Base-by-base conservation (phyloP, 202 grass and related monocot species). In the Elaeis oleifera region DNA sequence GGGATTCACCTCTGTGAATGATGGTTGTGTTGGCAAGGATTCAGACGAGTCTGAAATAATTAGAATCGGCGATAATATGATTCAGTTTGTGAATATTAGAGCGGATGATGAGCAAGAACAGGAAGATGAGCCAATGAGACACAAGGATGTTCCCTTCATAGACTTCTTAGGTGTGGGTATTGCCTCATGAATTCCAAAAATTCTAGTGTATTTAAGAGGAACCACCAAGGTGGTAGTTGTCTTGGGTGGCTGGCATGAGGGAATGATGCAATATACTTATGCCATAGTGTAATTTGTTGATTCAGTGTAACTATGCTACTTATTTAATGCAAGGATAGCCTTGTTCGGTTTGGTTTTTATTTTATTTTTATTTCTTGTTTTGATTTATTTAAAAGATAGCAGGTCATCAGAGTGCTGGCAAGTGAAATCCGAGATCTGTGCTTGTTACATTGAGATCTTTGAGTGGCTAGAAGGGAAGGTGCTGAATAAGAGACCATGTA, bases 121-220 rank as follows among this genome's bases (percentile, higher is more conserved):
- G 23, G 50, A 20, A 16, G 63, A 67, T 4, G 50, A 16, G 11
- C 29, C 50, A 6, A 9, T 19, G 7, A 67, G 50, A 13, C 9
- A 14, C 8, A 53, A 19, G 23, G 26, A 19, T 15, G 51, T 67
- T 28, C 51, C 64, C 7, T 67, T 54, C 51, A 67, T 67, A 31
- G 64, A 67, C 25, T 67, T 67, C 16, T 54, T 67, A 26, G 64
- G 64, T 19, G 64, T 67, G 1, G 64, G 64, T n/a, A 53, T 53
- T 2, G 53, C 64, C 14, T 54, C 64, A 16, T 67, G 61, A 64
- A 24, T 17, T 22, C 18, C 18, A 56, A 6, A 55, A 21, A 11
- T 2, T 20, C 18, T 23, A 6, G 20, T 23, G 5, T 56, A 11
- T 4, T 7, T 23, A 8, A 56, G n/a, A 22, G 53, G 22, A 21